phyloP scores from a whole-genome alignment of 305 asterid genomes.

The Ajuga reptans region DNA sequence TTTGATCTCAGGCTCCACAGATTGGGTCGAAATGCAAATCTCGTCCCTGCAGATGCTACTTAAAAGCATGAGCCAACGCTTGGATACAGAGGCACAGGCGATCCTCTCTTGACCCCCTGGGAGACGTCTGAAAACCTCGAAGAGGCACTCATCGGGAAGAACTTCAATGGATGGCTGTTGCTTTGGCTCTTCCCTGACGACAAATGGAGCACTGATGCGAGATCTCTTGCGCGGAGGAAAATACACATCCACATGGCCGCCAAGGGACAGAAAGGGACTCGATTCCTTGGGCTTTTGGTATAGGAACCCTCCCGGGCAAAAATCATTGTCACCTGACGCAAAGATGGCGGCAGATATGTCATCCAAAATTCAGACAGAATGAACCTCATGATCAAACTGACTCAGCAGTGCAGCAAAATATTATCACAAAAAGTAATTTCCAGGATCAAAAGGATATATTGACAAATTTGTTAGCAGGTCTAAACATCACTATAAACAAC shows the following conservation, averaged over 20 bases:
- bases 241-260: conserved; percentile 54
- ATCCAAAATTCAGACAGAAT: conserved; percentile 14
- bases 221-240: conserved; percentile 73
- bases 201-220: conserved; percentile 61
- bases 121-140: conserved; percentile 80
- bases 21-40: conserved; percentile 21
- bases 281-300: conserved; percentile 53
- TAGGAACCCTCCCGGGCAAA: conserved; percentile 42
- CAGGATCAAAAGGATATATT: neutral
- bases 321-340: conserved; percentile 46
- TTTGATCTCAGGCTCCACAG: conserved; percentile 30
- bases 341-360: conserved; percentile 7
- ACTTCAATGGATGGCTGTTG: conserved; percentile 58
- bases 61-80: conserved; percentile 85
- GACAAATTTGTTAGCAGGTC: neutral
- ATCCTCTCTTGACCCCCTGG: conserved; percentile 65
- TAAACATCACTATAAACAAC: neutral
- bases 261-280: conserved; percentile 39
- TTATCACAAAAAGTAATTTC: neutral
- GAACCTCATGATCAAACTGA: neutral
- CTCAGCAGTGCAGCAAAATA: neutral
- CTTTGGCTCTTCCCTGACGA: conserved; percentile 39
- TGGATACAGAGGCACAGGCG: conserved; percentile 72
- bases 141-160: conserved; percentile 97
- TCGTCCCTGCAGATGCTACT: conserved; percentile 68